These are phyloP conservation scores for Fusarium globosum DNA, from an alignment of 2,329 filamentous ascomycete species.

Conservation along the genomic window DNA sequence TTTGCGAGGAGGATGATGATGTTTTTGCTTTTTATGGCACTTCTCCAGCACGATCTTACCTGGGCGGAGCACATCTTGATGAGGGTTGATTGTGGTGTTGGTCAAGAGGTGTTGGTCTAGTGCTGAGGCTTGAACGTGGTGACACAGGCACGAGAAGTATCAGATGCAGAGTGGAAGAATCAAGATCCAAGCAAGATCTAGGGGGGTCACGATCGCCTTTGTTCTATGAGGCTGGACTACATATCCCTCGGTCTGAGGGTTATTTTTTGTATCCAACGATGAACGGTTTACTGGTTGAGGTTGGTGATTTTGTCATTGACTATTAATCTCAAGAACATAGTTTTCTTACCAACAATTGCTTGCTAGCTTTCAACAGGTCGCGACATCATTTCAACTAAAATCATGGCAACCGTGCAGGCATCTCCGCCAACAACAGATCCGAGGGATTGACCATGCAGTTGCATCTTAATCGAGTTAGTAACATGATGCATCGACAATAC, in stretches of 20 bases:
- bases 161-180: not conserved
- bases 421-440: not conserved
- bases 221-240: not conserved
- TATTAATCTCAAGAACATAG: not conserved
- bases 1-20: not conserved
- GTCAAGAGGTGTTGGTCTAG: constrained; percentile 16
- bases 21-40: constrained; percentile 13
- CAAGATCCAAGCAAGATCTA: constrained; percentile 6
- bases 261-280: not conserved
- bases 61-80: not conserved
- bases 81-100: constrained; percentile 4
- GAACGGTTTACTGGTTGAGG: not conserved
- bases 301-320: not conserved
- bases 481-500: not conserved
- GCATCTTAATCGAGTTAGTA: not conserved
- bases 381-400: not conserved
- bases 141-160: constrained; percentile 8
- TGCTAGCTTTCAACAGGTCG: not conserved
- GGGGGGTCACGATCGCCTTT: constrained; percentile 3
- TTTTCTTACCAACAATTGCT: not conserved
- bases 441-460: not conserved
- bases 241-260: not conserved
- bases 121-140: constrained; percentile 18
- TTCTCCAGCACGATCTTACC: not conserved
- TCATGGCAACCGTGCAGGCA: not conserved